These are phyloP conservation scores for Thalassiosira exigua DNA, from an alignment of 352 stramenopile genomes.

Conservation along the genomic window DNA sequence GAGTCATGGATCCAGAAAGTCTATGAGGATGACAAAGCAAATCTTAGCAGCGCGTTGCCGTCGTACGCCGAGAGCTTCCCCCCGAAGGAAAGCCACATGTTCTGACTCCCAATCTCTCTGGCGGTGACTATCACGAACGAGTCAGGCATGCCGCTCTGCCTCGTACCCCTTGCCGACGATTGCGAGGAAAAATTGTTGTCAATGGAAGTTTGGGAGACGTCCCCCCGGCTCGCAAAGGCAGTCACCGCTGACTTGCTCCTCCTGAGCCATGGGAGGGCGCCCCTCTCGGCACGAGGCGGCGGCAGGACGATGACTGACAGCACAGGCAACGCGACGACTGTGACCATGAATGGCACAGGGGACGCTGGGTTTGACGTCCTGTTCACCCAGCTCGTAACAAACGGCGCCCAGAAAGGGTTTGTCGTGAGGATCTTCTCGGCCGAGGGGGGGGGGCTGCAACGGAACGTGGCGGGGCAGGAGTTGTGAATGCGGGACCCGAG, in stretches of 20 bases:
- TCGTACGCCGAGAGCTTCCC: too few species aligned
- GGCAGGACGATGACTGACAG: background rate
- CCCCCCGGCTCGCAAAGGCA: constrained; percentile 71
- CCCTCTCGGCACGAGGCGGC: constrained; percentile 16
- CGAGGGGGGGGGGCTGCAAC: constrained; percentile 69
- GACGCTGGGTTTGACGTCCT: constrained; percentile 67
- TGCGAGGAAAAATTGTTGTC: too few species aligned
- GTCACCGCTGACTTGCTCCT: constrained; percentile 71
- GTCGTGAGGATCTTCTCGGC: constrained; percentile 75
- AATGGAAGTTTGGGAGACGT: too few species aligned
- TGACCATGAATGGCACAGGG: constrained; percentile 49
- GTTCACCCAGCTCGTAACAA: constrained; percentile 61
- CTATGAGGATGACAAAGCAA: too few species aligned
- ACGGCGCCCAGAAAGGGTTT: constrained; percentile 51
- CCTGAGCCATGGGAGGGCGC: constrained; percentile 48
- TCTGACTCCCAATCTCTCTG: too few species aligned
- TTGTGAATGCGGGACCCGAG: constrained; percentile 72
- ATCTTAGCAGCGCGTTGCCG: too few species aligned
- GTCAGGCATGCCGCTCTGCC: too few species aligned
- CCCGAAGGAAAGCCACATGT: too few species aligned
- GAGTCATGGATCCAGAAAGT: too few species aligned
- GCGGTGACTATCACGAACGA: too few species aligned
- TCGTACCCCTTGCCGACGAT: too few species aligned
- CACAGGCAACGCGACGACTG: constrained; percentile 21
- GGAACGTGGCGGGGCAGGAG: constrained; percentile 48